Conservation (phyloP, 371 early-diverging fungal genomes). For the Apophysomyces ossiformis region DNA sequence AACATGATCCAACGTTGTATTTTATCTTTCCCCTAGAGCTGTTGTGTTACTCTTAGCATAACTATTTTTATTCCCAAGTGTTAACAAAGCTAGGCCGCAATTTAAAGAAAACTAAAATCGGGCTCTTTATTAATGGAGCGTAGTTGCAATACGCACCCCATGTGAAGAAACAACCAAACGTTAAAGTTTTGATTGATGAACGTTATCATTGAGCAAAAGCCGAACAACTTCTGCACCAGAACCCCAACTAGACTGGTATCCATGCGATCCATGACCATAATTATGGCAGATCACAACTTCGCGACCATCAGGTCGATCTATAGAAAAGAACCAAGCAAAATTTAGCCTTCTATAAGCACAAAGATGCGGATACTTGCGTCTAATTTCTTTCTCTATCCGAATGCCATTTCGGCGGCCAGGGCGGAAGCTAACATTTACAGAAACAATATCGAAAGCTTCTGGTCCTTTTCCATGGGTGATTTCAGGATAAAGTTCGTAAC, state of each 20-base stretch:
- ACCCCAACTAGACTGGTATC: constrained; percentile 55
- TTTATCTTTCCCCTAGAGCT: too few relatives aligned
- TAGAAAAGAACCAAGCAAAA: not conserved
- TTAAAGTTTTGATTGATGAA: too few relatives aligned
- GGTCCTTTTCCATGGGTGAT: constrained; percentile 46
- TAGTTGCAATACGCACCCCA: too few relatives aligned
- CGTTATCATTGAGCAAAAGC: constrained; percentile 24
- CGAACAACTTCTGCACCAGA: constrained; percentile 32
- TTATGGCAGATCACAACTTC: constrained; percentile 44
- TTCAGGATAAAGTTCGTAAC: constrained; percentile 40
- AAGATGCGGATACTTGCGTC: constrained; percentile 39
- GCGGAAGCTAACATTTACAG: constrained; percentile 72
- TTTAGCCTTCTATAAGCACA: not conserved
- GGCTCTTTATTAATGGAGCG: too few relatives aligned
- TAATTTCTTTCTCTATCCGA: constrained; percentile 68
- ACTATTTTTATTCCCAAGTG: too few relatives aligned
- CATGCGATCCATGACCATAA: constrained; percentile 50
- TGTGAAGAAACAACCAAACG: too few relatives aligned
- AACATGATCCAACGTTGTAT: too few relatives aligned
- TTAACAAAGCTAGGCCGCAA: too few relatives aligned
- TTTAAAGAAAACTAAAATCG: too few relatives aligned
- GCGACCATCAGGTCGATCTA: constrained; percentile 32
- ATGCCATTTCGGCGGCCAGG: constrained; percentile 76
- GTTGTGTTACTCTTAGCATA: too few relatives aligned
- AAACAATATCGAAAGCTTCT: constrained; percentile 60